Evolutionary conservation across 2,329 filamentous ascomycete genomes (phyloP), one percentile per base, ranked within the genome.

Genomic region (Hymenoscyphus fraxineus): DNA sequence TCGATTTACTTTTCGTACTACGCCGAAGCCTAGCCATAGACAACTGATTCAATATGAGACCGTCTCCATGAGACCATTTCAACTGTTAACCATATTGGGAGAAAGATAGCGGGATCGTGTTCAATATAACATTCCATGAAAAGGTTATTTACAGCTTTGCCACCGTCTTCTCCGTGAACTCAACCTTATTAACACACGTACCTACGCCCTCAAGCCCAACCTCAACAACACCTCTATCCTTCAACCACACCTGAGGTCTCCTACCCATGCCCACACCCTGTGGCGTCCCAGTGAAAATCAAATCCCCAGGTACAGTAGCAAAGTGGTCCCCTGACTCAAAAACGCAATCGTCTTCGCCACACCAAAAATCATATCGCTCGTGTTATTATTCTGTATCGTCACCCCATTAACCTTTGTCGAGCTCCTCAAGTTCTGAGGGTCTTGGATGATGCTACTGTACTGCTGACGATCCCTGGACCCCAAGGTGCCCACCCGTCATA

Each of bases 401-500:
- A 81, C 71, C 1, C 86, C 87, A 72, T 89, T 89, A 35, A 89
- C 70, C 67, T 82, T 83, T 0, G 85, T 88, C 66, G 75, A 79
- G 62, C 88, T 87, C 59, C 74, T 77, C 54, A 89, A 76, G 16
- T 75, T 77, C 71, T 88, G 84, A 0, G 86, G 85, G 70, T 89
- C 82, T 32, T 77, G 76, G 67, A 88, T 82, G 61, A 88, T 61
- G 1, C 78, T 76, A 44, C 77, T 76, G 58, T 76, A 44, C 77
- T 76, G 58, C 82, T 83, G 7, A 91, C 88, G 67, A 92, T 90
- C 1, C 85, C 88, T 0, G 90, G 90, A 0, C 90, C 89, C 70
- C 85, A 88, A 0, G 89, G 90, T 5, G 88, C 89, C 87, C 89
- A 92, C 15, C 86, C 87, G 76, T 92, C 89, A 68, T 91, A 92